Evolutionary conservation across 805 yeast genomes (phyloP).

Genomic region (Ogataea allantospora): DNA sequence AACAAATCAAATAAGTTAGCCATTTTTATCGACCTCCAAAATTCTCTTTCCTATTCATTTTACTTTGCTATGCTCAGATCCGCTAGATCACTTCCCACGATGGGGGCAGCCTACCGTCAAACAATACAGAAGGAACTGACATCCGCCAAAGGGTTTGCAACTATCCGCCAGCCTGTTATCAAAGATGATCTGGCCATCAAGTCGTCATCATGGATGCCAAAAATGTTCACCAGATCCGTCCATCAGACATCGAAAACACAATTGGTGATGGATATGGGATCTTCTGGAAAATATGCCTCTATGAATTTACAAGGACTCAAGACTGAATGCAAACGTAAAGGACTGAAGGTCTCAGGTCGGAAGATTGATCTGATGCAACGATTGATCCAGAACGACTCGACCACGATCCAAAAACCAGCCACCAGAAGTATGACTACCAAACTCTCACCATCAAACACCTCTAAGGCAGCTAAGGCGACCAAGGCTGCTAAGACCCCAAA

Average conservation of each 20-base stretch:
- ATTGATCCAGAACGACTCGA: constrained; percentile 23
- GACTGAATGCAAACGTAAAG: constrained; percentile 57
- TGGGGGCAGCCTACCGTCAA: constrained; percentile 31
- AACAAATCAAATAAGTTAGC: constrained; percentile 6
- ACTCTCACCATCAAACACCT: constrained; percentile 3
- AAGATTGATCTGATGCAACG: constrained; percentile 54
- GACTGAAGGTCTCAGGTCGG: constrained; percentile 59
- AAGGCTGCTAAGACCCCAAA: background rate
- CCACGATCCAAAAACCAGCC: constrained; percentile 3
- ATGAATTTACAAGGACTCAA: constrained; percentile 57
- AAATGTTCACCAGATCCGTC: constrained; percentile 29
- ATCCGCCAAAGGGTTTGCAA: constrained; percentile 11
- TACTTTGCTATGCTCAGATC: constrained; percentile 31
- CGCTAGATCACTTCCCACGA: constrained; percentile 34
- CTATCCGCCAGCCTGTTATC: constrained; percentile 6
- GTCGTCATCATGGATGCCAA: constrained; percentile 2
- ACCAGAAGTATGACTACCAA: constrained; percentile 20
- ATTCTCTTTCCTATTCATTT: background rate
- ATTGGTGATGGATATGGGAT: constrained; percentile 27
- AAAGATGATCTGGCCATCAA: constrained; percentile 11
- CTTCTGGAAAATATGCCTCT: constrained; percentile 28
- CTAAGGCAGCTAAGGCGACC: constrained; percentile 2
- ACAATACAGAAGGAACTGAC: constrained; percentile 17
- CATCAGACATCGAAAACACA: constrained; percentile 37
- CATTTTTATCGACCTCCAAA: background rate